Evolutionary conservation across 1,139 yeast genomes (phyloP), one percentile per base, ranked within the genome.

Genomic region (Suhomyces guaymorum): DNA sequence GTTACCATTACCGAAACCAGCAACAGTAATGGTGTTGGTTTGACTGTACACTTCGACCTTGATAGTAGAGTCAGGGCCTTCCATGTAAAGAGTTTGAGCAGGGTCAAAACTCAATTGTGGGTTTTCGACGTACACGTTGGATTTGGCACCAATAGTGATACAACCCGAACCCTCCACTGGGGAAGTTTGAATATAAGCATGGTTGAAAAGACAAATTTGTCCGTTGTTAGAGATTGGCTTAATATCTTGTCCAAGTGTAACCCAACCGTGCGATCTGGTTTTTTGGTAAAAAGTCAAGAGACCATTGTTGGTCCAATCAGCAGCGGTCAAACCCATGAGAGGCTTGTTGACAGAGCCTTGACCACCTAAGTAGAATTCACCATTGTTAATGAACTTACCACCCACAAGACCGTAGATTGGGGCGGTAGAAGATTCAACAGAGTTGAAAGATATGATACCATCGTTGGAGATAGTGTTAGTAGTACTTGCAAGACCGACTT

Each of bases 1-100:
- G 34, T 63, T 63, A 6, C 63, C 59, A 34, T 47, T 47, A 35
- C 69, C 69, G 37, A 52, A 63, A 21, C 66, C 67, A 19, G 52
- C 53, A 16, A 63, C 66, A 3, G 41, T 52, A 40, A 49, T 55
- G 5, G 59, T 55, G 37, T 47, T 54, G 19, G 49, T 17, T 7
- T 36, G 10, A n/a, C 52, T 38, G 12, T 54, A 24, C 5, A 51
- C 50, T 15, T 46, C 48, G 11, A 54, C 57, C 31, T 50, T 43
- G 23, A 61, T 25, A 12, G 51, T 29, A 1, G 66, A 54, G 3
- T 38, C 24, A 1, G 49, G 15, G 12, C 49, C 32, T 24, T 49
- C 46, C 41, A 61, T 45, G 38, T 53, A 56, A 29, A 60, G 45
- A 2, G 49, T 48, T 44, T 61, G 66, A 16, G 46, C 38, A 5